phyloP scores from a whole-genome alignment of 805 yeast genomes.

The Diddensiella caesifluorescens region DNA sequence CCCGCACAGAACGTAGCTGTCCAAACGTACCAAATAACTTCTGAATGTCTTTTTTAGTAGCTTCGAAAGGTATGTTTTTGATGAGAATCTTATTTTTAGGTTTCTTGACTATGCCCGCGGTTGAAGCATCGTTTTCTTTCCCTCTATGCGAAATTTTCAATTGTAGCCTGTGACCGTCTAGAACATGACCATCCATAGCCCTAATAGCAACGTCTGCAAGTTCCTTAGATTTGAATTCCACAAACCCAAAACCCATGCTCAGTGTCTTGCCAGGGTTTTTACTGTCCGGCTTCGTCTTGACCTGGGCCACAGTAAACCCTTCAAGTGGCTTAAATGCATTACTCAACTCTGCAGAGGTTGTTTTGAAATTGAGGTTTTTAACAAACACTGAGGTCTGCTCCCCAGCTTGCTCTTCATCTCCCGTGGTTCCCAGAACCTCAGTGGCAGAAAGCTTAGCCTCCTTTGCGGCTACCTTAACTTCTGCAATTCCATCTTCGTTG shows the following conservation, averaged over 20 bases:
- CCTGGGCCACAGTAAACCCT: conserved; percentile 78
- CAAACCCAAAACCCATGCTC: conserved; percentile 98
- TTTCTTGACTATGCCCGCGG: conserved; percentile 26
- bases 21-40: conserved; percentile 94
- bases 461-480: conserved; percentile 2
- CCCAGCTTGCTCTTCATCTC: conserved; percentile 20
- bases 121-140: conserved; percentile 15
- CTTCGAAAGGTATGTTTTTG: conserved; percentile 96
- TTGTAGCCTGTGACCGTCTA: conserved; percentile 88
- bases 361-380: conserved; percentile 84
- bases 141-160: conserved; percentile 83
- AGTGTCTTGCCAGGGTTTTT: conserved; percentile 57
- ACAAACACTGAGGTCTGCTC: conserved; percentile 73
- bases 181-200: conserved; percentile 64
- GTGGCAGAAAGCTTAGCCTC: conserved; percentile 39
- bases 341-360: conserved; percentile 54
- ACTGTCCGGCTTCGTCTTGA: conserved; percentile 85
- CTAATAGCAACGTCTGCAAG: conserved; percentile 74
- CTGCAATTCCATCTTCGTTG: conserved; percentile 21
- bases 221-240: conserved; percentile 73
- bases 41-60: conserved; percentile 86
- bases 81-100: conserved; percentile 65
- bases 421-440: conserved; percentile 37
- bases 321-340: conserved; percentile 61
- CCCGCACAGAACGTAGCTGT: conserved; percentile 86